phyloP scores from a whole-genome alignment of 495 filamentous ascomycete species.

The Aspergillus cavernicola region DNA sequence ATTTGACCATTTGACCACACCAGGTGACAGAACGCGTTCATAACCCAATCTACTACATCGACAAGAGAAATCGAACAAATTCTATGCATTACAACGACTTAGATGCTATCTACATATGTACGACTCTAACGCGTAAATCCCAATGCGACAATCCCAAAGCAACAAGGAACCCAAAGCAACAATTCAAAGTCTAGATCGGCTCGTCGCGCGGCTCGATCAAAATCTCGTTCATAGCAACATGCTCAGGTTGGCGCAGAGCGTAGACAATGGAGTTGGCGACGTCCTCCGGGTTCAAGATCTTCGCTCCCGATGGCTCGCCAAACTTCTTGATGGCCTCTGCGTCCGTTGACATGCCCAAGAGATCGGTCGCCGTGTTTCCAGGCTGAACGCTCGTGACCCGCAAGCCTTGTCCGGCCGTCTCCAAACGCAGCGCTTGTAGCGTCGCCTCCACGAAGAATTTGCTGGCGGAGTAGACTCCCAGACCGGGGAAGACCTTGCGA shows the following conservation, averaged over 20 bases:
- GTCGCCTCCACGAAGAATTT: conserved; percentile 75
- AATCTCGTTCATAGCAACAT: conserved; percentile 69
- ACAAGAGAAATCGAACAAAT: background rate
- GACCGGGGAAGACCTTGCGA: conserved; percentile 66
- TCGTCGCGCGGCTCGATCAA: conserved; percentile 69
- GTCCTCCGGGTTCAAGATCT: conserved; percentile 60
- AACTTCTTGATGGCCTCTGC: conserved; percentile 66
- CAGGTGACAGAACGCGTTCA: no score
- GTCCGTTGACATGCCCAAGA: conserved; percentile 63
- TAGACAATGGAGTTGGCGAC: conserved; percentile 62
- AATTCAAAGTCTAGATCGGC: conserved; percentile 47
- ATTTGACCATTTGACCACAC: no score
- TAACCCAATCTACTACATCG: no score
- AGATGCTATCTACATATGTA: background rate
- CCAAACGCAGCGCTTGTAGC: conserved; percentile 60
- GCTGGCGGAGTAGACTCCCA: conserved; percentile 67
- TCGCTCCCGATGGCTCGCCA: conserved; percentile 60
- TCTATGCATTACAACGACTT: background rate
- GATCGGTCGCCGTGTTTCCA: conserved; percentile 60
- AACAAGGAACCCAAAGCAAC: background rate
- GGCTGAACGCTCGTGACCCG: conserved; percentile 65
- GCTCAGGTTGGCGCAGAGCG: conserved; percentile 57
- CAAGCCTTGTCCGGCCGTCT: conserved; percentile 62
- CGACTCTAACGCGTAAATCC: background rate
- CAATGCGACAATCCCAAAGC: background rate